A percentile compares a stretch with the other conserved stretches of the same genome.
Conservation (phyloP, 192 early-diverging fungal genomes). For the Dimargaris xerosporica region DNA sequence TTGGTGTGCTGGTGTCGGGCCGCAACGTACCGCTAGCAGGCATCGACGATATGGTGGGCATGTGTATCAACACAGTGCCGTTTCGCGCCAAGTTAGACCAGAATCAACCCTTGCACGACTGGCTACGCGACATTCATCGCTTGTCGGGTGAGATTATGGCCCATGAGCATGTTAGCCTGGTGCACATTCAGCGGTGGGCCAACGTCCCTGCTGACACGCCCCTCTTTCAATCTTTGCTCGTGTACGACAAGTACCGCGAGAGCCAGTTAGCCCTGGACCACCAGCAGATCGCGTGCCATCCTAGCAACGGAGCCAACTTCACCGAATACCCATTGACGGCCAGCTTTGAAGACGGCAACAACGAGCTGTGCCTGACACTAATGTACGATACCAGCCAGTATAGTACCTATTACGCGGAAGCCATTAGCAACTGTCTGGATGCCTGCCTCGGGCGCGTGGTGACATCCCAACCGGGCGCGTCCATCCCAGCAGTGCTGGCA, state of each 20-base stretch:
- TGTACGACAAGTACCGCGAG: slow-evolving; percentile 3
- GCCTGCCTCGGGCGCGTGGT: not conserved
- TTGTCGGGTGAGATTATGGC: not conserved
- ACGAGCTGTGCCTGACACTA: not conserved
- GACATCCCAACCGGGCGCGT: not conserved
- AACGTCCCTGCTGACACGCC: not conserved
- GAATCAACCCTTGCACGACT: not conserved
- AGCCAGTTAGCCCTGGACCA: too few relatives aligned
- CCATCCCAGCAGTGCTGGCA: too few relatives aligned
- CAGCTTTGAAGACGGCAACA: not conserved
- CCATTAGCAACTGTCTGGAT: not conserved
- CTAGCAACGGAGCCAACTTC: not conserved
- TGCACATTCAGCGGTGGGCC: slow-evolving; percentile 3
- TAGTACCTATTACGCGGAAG: not conserved
- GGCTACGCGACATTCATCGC: not conserved
- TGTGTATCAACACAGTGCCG: slow-evolving; percentile 2
- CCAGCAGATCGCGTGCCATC: not conserved
- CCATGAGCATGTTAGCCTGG: not conserved
- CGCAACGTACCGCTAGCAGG: not conserved
- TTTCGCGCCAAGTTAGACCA: not conserved
- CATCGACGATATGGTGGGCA: slow-evolving; percentile 8
- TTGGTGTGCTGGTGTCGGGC: slow-evolving; percentile 8
- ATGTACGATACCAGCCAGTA: not conserved
- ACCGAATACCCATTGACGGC: slow-evolving; percentile 5
- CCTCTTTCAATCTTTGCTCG: not conserved